Evolutionary conservation across 306 rosid genomes (phyloP), one percentile per base, ranked within the genome.

Genomic region (Rosa chinensis): DNA sequence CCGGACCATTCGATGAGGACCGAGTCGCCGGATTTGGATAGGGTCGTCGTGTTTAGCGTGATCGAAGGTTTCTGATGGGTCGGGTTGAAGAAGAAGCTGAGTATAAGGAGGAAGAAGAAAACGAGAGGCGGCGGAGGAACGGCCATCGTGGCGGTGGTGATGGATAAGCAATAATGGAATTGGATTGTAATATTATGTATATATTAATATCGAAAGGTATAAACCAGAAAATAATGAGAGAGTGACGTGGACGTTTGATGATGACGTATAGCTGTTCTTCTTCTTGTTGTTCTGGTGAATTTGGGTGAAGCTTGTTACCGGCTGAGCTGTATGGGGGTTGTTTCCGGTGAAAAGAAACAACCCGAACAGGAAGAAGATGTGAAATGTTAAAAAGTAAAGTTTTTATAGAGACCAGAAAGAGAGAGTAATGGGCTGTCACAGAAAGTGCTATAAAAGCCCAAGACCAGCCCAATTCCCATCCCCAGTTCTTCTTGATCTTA

Each of bases 1-100:
- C 93, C 93, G 28, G 97, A 84, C 99, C 99, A 92, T 21, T 55
- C 69, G 73, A 95, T 76, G 14, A 2, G 21, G 5, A 95, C 89
- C 45, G 86, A 37, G 80, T 90, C 88, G 79, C 90, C 92, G 23
- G 98, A 91, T 72, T 61, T 87, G 5, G 87, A 43, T 6, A 95
- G 89, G 8, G 79, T 45, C 32, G 94, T 76, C 1, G 97, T 86
- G 50, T 75, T 63, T 10, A 82, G 40, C 14, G 88, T 81, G 18
- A 95, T 39, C 8, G 91, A 71, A 73, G 82, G 81, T 8, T 79
- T 75, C 40, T 95, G 86, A 32, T 83, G 84, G 75, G 79, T 47
- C 14, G 78, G 73, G 14, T 76, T 9, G 83, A 72, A 48, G 32
- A 83, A 4, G 40, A 75, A 3, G 47, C 47, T 21, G 55, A 68